A percentile compares a stretch with the other conserved stretches of the same genome.
Evolutionary conservation across 1,284 basidiomycete genomes (phyloP).

Genomic region (Rhodofomes roseus): DNA sequence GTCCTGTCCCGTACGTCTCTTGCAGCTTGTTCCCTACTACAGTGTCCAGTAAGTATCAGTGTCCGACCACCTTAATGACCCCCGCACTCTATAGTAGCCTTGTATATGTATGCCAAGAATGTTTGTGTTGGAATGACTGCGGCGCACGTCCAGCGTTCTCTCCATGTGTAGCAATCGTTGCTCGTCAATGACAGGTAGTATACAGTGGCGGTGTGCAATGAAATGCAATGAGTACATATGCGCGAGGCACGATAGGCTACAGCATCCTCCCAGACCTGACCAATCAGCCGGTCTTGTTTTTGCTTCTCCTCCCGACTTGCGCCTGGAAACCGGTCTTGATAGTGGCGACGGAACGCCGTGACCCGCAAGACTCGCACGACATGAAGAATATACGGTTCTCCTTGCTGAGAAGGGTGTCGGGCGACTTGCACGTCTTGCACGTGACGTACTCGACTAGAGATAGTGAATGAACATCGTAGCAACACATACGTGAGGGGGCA

Average conservation of each 20-base stretch:
- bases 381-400: conserved; percentile 99
- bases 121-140: background rate
- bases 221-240: conserved; percentile 2
- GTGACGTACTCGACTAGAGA: conserved; percentile 93
- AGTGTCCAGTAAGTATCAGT: background rate
- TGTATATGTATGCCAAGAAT: background rate
- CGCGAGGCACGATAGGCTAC: background rate
- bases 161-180: background rate
- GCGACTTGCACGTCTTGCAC: conserved; percentile 99
- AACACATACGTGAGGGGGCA: background rate
- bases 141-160: background rate
- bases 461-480: background rate
- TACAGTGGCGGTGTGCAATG: background rate
- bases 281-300: conserved; percentile 52
- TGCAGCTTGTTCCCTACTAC: background rate
- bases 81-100: background rate
- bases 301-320: conserved; percentile 85
- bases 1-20: background rate
- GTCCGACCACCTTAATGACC: background rate
- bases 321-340: conserved; percentile 99
- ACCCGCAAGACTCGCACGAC: conserved; percentile 93
- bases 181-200: background rate
- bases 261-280: background rate
- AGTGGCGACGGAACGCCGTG: conserved; percentile 86
- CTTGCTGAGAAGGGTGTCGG: conserved; percentile 93